These are phyloP conservation scores for Picea mariana DNA, from an alignment of 83 land plant species.

Conservation along the genomic window DNA sequence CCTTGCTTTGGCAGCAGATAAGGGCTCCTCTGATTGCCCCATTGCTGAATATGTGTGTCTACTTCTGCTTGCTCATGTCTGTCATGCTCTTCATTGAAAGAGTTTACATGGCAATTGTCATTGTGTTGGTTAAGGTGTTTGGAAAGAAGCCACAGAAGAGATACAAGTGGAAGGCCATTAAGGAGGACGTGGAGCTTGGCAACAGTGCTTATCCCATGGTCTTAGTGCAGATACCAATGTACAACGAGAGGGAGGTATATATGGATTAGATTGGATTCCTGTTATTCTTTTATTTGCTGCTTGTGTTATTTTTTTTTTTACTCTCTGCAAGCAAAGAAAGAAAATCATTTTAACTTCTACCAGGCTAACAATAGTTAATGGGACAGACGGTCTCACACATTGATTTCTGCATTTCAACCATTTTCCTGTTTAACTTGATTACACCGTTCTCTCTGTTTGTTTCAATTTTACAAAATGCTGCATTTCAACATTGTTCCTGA, in stretches of 20 bases:
- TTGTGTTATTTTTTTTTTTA: too few relatives aligned
- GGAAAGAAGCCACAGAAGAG: constrained; percentile 38
- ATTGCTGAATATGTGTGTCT: constrained; percentile 32
- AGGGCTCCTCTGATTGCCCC: constrained; percentile 50
- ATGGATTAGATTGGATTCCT: background rate
- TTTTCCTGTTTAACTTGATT: too few relatives aligned
- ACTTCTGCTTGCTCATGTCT: constrained; percentile 58
- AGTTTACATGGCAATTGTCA: constrained; percentile 61
- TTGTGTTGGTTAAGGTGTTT: constrained; percentile 40
- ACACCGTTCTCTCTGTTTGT: too few relatives aligned
- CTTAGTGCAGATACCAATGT: constrained; percentile 75
- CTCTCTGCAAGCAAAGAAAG: too few relatives aligned
- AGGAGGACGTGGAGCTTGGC: constrained; percentile 55
- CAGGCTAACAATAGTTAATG: too few relatives aligned
- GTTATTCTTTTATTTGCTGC: background rate
- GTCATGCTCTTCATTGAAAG: constrained; percentile 69
- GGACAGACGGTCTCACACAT: too few relatives aligned
- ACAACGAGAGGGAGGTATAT: constrained; percentile 69
- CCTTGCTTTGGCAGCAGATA: constrained; percentile 27
- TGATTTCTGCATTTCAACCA: too few relatives aligned
- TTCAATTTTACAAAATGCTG: too few relatives aligned
- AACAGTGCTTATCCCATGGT: constrained; percentile 55
- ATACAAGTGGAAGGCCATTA: constrained; percentile 49
- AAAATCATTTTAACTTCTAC: too few relatives aligned
- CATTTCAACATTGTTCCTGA: too few relatives aligned